Conservation (phyloP, 1,284 basidiomycete genomes). For the Trametes hirsuta region DNA sequence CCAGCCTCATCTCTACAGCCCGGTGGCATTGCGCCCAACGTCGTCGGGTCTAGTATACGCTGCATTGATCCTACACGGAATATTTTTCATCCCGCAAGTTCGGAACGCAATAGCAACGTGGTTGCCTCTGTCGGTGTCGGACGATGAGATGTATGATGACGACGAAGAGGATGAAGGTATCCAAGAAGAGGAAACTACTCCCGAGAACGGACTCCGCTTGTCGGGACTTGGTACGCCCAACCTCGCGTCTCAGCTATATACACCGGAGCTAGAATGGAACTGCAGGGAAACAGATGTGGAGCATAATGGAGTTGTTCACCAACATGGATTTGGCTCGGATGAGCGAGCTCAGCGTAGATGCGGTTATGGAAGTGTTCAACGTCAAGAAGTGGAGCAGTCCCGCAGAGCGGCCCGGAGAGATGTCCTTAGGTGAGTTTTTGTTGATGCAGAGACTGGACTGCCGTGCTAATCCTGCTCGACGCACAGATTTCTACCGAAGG, state of each 20-base stretch:
- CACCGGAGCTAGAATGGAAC: not conserved
- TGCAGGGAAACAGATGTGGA: slow-evolving; percentile 46
- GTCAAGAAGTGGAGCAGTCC: slow-evolving; percentile 39
- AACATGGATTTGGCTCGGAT: slow-evolving; percentile 58
- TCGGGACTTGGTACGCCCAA: slow-evolving; percentile 40
- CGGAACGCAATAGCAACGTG: slow-evolving; percentile 53
- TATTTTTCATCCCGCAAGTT: slow-evolving; percentile 72
- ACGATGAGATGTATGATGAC: not conserved
- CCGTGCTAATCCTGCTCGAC: not conserved
- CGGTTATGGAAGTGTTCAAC: slow-evolving; percentile 37
- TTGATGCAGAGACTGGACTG: not conserved
- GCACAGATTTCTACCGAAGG: slow-evolving; percentile 42
- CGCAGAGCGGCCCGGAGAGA: slow-evolving; percentile 42
- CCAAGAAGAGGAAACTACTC: not conserved
- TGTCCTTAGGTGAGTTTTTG: slow-evolving; percentile 39
- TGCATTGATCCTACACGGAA: slow-evolving; percentile 61
- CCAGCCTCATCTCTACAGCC: slow-evolving; percentile 41
- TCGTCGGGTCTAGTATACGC: slow-evolving; percentile 54
- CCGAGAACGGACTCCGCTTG: slow-evolving; percentile 18
- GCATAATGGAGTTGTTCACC: slow-evolving; percentile 63
- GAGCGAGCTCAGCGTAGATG: slow-evolving; percentile 47
- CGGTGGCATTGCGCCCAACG: slow-evolving; percentile 66
- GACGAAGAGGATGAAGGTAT: slow-evolving; percentile 1
- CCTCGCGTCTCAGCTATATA: slow-evolving; percentile 26
- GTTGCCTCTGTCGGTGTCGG: slow-evolving; percentile 36